A percentile compares a stretch with the other conserved stretches of the same genome.
These are phyloP conservation scores for Afroboletus lepidellus DNA, from an alignment of 1,284 basidiomycete species.

Conservation along the genomic window DNA sequence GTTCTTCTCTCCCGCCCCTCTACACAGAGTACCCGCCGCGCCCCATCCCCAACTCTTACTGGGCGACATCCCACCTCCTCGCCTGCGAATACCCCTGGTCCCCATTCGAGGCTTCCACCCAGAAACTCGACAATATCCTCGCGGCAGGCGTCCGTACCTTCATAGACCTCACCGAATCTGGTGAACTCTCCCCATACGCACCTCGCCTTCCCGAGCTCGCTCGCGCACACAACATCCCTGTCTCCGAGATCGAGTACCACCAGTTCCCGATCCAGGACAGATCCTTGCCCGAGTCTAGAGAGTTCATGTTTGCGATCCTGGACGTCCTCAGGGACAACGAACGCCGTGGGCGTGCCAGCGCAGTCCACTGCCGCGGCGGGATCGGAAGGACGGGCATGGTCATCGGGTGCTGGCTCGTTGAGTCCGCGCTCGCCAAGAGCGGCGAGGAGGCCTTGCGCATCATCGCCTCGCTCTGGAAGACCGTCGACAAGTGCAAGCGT, in stretches of 20 bases:
- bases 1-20: conserved; percentile 20
- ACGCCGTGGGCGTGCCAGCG: conserved; percentile 50
- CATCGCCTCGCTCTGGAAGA: conserved; percentile 67
- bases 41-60: conserved; percentile 78
- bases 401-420: conserved; percentile 74
- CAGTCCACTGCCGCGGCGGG: conserved; percentile 75
- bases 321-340: conserved; percentile 58
- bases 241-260: conserved; percentile 60
- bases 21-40: conserved; percentile 37
- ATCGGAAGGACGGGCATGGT: conserved; percentile 76
- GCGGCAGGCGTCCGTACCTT: conserved; percentile 71
- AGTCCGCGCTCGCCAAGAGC: conserved; percentile 56
- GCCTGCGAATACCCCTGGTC: conserved; percentile 80
- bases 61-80: conserved; percentile 68
- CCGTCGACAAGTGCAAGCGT: conserved; percentile 70
- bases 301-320: conserved; percentile 56
- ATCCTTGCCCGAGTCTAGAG: conserved; percentile 53
- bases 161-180: conserved; percentile 73
- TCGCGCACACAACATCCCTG: conserved; percentile 50
- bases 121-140: conserved; percentile 68
- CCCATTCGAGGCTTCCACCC: conserved; percentile 44
- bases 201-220: conserved; percentile 56
- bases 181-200: conserved; percentile 66
- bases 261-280: conserved; percentile 74
- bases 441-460: conserved; percentile 62